A percentile compares a stretch with the other conserved stretches of the same genome.
Conservation (phyloP, 2,329 filamentous ascomycete species). For the Aspergillus persii region DNA sequence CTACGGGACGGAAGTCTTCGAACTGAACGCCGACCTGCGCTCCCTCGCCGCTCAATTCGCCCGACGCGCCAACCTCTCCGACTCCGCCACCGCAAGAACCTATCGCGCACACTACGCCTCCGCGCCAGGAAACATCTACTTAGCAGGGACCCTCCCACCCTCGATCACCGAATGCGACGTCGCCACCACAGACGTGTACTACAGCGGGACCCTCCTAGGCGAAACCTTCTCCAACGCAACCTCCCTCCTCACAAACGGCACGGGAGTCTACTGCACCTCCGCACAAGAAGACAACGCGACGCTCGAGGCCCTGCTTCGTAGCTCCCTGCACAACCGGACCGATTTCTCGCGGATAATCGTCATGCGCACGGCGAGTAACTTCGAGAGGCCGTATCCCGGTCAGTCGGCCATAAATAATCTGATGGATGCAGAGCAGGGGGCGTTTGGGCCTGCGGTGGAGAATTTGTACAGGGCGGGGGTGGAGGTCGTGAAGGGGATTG, state of each 20-base stretch:
- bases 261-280: conserved; percentile 66
- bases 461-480: conserved; percentile 68
- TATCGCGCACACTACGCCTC: conserved; percentile 57
- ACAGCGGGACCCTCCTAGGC: conserved; percentile 59
- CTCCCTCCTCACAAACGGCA: conserved; percentile 64
- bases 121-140: conserved; percentile 30
- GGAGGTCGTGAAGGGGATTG: conserved; percentile 63
- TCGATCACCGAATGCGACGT: conserved; percentile 63
- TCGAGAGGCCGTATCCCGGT: conserved; percentile 65
- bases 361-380: conserved; percentile 68
- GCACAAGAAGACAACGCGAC: conserved; percentile 72
- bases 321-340: conserved; percentile 55
- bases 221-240: conserved; percentile 66
- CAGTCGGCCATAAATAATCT: conserved; percentile 59
- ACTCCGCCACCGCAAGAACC: conserved; percentile 47
- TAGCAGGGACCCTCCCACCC: conserved; percentile 48
- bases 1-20: conserved; percentile 70
- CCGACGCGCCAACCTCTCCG: conserved; percentile 51
- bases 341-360: conserved; percentile 68
- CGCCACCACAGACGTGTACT: conserved; percentile 72
- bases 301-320: conserved; percentile 63
- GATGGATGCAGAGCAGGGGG: conserved; percentile 59
- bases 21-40: conserved; percentile 60
- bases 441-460: conserved; percentile 60
- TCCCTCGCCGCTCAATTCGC: conserved; percentile 54